phyloP scores from a whole-genome alignment of 257 asterid genomes.

The Nicotiana tomentosiformis region DNA sequence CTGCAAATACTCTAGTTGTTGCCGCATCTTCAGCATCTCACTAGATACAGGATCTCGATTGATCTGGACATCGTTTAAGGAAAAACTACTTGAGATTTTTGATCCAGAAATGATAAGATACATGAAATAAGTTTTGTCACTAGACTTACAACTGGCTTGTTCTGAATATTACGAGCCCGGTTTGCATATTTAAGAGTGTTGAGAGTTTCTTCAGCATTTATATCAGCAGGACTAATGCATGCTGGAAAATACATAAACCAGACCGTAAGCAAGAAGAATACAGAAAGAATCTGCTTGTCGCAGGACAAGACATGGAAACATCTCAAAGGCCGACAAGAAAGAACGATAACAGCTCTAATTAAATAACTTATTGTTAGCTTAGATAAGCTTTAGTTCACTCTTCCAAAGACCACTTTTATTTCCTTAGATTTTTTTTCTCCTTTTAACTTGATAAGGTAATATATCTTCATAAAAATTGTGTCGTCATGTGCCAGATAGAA shows the following conservation, averaged over 20 bases:
- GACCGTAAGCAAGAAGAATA: constrained; percentile 12
- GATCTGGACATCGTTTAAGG: constrained; percentile 41
- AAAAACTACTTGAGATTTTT: constrained; percentile 11
- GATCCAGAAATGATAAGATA: constrained; percentile 11
- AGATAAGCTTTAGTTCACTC: neutral
- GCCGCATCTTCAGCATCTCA: constrained; percentile 99
- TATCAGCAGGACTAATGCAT: constrained; percentile 98
- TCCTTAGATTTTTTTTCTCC: neutral
- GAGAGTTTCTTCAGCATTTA: constrained; percentile 98
- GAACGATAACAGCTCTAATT: neutral
- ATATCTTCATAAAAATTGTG: neutral
- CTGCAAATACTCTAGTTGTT: constrained; percentile 85
- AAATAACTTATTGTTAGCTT: neutral
- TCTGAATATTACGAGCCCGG: constrained; percentile 98
- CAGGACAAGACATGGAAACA: constrained; percentile 5
- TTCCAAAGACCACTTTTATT: neutral
- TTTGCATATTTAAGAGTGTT: constrained; percentile 96
- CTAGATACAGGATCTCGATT: constrained; percentile 90
- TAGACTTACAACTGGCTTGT: constrained; percentile 88
- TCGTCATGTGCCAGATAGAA: neutral
- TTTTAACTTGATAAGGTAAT: neutral
- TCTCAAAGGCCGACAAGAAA: neutral
- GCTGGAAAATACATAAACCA: constrained; percentile 43
- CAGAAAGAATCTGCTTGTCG: neutral
- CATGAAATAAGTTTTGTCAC: neutral